Evolutionary conservation across 2,329 filamentous ascomycete species (phyloP).

Genomic region (Hyphodiscus sp.): DNA sequence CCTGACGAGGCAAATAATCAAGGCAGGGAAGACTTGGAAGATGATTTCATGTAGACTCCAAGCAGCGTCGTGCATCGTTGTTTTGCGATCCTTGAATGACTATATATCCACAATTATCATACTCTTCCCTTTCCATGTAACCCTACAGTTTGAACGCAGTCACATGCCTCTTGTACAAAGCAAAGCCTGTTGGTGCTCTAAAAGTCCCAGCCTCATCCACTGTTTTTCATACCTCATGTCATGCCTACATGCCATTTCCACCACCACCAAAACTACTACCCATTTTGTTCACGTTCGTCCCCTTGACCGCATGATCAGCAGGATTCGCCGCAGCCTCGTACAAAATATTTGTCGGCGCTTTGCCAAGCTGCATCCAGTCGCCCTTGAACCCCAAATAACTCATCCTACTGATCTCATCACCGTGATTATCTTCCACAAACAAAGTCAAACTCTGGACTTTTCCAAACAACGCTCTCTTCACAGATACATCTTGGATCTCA

Average conservation of each 20-base stretch:
- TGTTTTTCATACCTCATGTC: neutral
- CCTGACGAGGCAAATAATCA: conserved; percentile 77
- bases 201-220: neutral
- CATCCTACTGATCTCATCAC: conserved; percentile 67
- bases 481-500: conserved; percentile 79
- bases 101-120: too few species aligned
- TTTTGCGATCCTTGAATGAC: neutral
- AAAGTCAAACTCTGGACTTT: conserved; percentile 75
- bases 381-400: conserved; percentile 90
- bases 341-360: conserved; percentile 76
- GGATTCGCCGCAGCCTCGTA: conserved; percentile 96
- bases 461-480: conserved; percentile 84
- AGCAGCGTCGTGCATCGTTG: too few species aligned
- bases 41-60: conserved; percentile 78
- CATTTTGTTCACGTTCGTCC: conserved; percentile 47
- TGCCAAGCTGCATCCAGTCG: conserved; percentile 81
- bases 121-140: too few species aligned
- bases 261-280: conserved; percentile 44
- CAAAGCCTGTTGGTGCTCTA: too few species aligned
- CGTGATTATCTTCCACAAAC: conserved; percentile 91
- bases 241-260: neutral
- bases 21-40: conserved; percentile 71
- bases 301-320: conserved; percentile 69
- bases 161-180: too few species aligned
- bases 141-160: too few species aligned